Base-by-base conservation (phyloP, 352 stramenopile genomes). In the Pythium insidiosum region DNA sequence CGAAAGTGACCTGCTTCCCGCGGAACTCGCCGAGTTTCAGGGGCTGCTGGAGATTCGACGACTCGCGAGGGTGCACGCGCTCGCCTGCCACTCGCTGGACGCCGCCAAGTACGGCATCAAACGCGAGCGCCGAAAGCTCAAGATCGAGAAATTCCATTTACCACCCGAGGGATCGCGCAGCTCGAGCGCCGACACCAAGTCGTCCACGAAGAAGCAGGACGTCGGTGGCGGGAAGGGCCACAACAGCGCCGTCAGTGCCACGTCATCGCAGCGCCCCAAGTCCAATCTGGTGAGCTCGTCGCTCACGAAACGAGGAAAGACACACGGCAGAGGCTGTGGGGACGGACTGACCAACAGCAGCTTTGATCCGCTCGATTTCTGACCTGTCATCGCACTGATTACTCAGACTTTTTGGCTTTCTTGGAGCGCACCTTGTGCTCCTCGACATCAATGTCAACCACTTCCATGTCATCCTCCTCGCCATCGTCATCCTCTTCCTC, bases 141-240 rank as follows among this genome's bases (percentile, higher is more conserved):
- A 76, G 42, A 67, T 88, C 38, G 76, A 88, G n/a, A 80, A 83
- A 42, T 78, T 88, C 35, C 76, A 88, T 42, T 50, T 88, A 16
- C 73, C 69, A 0, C 76, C 76, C 0, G 76, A 86, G 61, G 70
- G 60, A 1, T 83, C 70, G 18, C 75, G 73, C 35, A 80, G 53
- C 25, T 55, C 56, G 15, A 50, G 23, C 29, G 41, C 50, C 26
- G 46, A 49, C 13, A 36, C 50, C 44, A 51, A 51, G 18, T n/a
- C n/a, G n/a, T n/a, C n/a, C n/a, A 45, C 33, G 35, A 50, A 38
- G 25, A 48, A 37, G 20, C n/a, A 18, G 0, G 5, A 45, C 22
- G n/a, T 35, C 2, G 5, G 29, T 26, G 1, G 15, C 41, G 3
- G 12, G 34, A 16, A 38, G 18, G 4, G 40, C 13, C 0, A 23